Evolutionary conservation across 2,329 filamentous ascomycete species (phyloP).

Genomic region (Chrysosporium keratinophilum): DNA sequence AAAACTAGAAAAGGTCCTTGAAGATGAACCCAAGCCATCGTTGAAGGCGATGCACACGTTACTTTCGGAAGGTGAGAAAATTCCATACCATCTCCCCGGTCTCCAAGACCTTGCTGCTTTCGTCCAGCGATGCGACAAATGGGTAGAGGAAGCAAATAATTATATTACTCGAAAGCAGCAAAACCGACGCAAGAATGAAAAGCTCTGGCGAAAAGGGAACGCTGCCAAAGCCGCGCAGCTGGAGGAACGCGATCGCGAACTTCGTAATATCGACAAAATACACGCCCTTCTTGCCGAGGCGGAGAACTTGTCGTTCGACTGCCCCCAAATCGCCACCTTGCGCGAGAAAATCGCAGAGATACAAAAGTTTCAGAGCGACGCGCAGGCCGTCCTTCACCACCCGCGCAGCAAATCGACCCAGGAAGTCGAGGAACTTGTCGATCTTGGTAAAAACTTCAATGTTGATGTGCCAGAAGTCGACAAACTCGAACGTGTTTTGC

Average conservation of each 20-base stretch:
- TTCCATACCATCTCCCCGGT: slow-evolving; percentile 78
- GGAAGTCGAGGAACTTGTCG: slow-evolving; percentile 82
- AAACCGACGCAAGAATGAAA: slow-evolving; percentile 90
- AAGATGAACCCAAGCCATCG: slow-evolving; percentile 72
- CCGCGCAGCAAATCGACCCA: slow-evolving; percentile 53
- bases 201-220: slow-evolving; percentile 64
- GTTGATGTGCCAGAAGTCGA: slow-evolving; percentile 86
- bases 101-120: slow-evolving; percentile 74
- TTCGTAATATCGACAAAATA: slow-evolving; percentile 81
- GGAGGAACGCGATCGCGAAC: slow-evolving; percentile 72
- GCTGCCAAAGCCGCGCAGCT: slow-evolving; percentile 64
- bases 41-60: slow-evolving; percentile 76
- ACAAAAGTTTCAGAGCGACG: slow-evolving; percentile 70
- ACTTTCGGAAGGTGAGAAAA: slow-evolving; percentile 88
- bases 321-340: slow-evolving; percentile 75
- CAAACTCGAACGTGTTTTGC: slow-evolving; percentile 64
- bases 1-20: slow-evolving; percentile 74
- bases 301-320: slow-evolving; percentile 82
- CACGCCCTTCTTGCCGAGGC: slow-evolving; percentile 73
- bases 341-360: slow-evolving; percentile 79
- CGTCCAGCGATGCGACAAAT: slow-evolving; percentile 92
- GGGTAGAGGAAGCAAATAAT: slow-evolving; percentile 92
- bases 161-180: slow-evolving; percentile 97
- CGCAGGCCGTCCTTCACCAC: slow-evolving; percentile 58
- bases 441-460: slow-evolving; percentile 79